phyloP scores from a whole-genome alignment of 306 rosid species.

The Cucurbita maxima region DNA sequence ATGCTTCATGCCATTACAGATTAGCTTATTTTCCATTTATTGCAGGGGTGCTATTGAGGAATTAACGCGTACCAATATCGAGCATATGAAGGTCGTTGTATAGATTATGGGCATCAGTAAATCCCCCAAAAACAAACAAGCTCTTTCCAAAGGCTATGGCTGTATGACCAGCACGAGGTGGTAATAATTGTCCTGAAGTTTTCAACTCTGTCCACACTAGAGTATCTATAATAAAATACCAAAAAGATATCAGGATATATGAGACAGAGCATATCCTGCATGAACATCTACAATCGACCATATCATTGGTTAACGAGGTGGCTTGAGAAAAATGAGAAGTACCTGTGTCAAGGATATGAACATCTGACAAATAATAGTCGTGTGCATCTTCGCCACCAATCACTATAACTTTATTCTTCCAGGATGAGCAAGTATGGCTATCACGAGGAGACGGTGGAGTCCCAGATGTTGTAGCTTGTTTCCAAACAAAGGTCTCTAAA shows the following conservation, averaged over 20 bases:
- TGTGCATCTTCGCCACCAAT: constrained; percentile 87
- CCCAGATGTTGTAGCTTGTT: constrained; percentile 62
- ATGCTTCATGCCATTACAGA: background rate
- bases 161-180: constrained; percentile 95
- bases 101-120: constrained; percentile 84
- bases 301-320: background rate
- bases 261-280: background rate
- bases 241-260: constrained; percentile 13
- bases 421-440: constrained; percentile 91
- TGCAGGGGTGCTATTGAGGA: background rate
- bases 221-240: constrained; percentile 46
- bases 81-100: constrained; percentile 77
- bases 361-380: constrained; percentile 82
- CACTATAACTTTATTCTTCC: constrained; percentile 75
- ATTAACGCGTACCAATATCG: constrained; percentile 60
- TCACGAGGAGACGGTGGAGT: constrained; percentile 87
- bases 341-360: constrained; percentile 95
- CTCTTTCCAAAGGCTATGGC: constrained; percentile 74
- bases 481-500: constrained; percentile 90
- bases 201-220: constrained; percentile 80
- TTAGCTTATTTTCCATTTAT: background rate
- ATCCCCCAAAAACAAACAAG: constrained; percentile 94
- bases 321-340: constrained; percentile 1
- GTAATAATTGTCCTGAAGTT: constrained; percentile 62
- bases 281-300: background rate